Conservation (phyloP, 2,329 filamentous ascomycete species). For the Colletotrichum scovillei region DNA sequence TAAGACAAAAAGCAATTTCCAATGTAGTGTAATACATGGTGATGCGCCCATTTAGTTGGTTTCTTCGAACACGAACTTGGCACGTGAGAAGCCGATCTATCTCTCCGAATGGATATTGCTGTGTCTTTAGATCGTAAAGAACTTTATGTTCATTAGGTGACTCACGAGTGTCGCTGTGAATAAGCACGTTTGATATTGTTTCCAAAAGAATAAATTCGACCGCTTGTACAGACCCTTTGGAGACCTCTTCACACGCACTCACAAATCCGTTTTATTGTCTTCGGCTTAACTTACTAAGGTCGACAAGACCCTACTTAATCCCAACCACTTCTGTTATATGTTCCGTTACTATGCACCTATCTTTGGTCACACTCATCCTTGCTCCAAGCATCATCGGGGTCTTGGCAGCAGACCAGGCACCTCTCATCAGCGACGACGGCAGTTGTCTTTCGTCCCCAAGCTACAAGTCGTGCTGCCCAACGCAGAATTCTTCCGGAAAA, state of each 20-base stretch:
- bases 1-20: neutral
- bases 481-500: neutral
- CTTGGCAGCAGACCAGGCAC: neutral
- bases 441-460: neutral
- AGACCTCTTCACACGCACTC: neutral
- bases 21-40: neutral
- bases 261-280: no score
- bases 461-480: neutral
- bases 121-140: neutral
- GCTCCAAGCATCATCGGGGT: neutral
- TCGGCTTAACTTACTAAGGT: neutral
- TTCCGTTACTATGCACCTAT: neutral
- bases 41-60: neutral
- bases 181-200: neutral
- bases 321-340: neutral
- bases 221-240: neutral
- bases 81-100: neutral
- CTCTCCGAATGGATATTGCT: neutral
- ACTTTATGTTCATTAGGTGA: neutral
- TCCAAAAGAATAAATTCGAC: neutral
- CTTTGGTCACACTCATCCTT: neutral
- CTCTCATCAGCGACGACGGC: neutral
- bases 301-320: neutral
- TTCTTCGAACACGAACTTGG: neutral
- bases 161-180: neutral